These are phyloP conservation scores for Penicillium sp. DNA, from an alignment of 2,329 filamentous ascomycete genomes.

Conservation along the genomic window DNA sequence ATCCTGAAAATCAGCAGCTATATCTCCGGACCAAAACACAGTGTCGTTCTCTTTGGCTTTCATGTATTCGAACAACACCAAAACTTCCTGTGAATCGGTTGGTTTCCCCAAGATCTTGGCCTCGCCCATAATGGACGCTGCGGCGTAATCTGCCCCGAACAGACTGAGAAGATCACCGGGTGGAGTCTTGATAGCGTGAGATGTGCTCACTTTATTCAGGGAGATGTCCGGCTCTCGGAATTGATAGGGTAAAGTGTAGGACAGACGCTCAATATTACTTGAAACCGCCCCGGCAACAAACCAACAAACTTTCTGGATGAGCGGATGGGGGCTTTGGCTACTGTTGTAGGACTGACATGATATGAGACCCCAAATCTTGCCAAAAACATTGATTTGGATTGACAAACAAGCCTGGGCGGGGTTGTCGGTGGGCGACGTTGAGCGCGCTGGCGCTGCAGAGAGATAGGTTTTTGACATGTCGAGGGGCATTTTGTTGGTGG, in stretches of 20 bases:
- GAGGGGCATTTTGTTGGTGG: slow-evolving; percentile 68
- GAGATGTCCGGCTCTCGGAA: slow-evolving; percentile 75
- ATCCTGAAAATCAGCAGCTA: slow-evolving; percentile 73
- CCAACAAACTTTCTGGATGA: slow-evolving; percentile 86
- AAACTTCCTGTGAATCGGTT: slow-evolving; percentile 72
- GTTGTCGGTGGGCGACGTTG: slow-evolving; percentile 80
- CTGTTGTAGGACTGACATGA: slow-evolving; percentile 77
- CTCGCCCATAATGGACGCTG: slow-evolving; percentile 76
- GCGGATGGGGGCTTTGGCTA: slow-evolving; percentile 81
- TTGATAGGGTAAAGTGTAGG: slow-evolving; percentile 76
- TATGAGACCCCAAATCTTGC: slow-evolving; percentile 81
- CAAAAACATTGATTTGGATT: slow-evolving; percentile 82
- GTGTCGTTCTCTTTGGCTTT: slow-evolving; percentile 69
- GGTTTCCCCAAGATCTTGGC: slow-evolving; percentile 76
- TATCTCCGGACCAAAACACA: slow-evolving; percentile 72
- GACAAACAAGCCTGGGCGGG: slow-evolving; percentile 84
- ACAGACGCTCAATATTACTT: slow-evolving; percentile 79
- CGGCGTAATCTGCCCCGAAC: slow-evolving; percentile 80
- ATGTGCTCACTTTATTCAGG: slow-evolving; percentile 66
- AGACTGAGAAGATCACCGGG: slow-evolving; percentile 77
- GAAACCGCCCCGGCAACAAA: slow-evolving; percentile 79
- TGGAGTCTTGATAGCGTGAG: slow-evolving; percentile 76
- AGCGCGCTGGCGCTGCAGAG: slow-evolving; percentile 76
- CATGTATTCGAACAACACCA: slow-evolving; percentile 80
- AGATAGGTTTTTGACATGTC: slow-evolving; percentile 82